Evolutionary conservation across 495 filamentous ascomycete genomes (phyloP).

Genomic region (Penicillium salamii): DNA sequence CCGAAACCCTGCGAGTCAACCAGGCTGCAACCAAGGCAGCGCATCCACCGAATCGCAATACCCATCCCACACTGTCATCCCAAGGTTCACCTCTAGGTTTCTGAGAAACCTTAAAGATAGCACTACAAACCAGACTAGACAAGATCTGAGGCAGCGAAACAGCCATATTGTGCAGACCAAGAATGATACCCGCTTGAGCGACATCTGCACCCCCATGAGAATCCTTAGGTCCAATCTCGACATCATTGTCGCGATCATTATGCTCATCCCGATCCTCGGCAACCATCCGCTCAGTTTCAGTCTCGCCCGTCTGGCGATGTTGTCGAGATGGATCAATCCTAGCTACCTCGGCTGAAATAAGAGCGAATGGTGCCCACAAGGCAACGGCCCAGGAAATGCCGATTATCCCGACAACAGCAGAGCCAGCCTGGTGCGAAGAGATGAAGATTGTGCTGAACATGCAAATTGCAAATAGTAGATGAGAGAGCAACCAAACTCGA

Average conservation of each 20-base stretch:
- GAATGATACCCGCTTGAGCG: conserved; percentile 77
- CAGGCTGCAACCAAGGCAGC: conserved; percentile 76
- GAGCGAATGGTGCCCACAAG: conserved; percentile 88
- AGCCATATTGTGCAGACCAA: conserved; percentile 91
- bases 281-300: conserved; percentile 7
- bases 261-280: conserved; percentile 4
- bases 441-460: conserved; percentile 84
- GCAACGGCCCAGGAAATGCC: conserved; percentile 88
- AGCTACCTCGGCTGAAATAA: conserved; percentile 83
- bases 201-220: conserved; percentile 27
- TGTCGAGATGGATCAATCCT: conserved; percentile 68
- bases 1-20: conserved; percentile 47
- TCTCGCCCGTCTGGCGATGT: conserved; percentile 30
- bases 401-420: conserved; percentile 69
- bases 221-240: conserved; percentile 26
- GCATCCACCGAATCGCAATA: conserved; percentile 75
- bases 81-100: conserved; percentile 78
- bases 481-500: conserved; percentile 78
- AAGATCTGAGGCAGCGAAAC: conserved; percentile 85
- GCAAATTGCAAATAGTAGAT: conserved; percentile 70
- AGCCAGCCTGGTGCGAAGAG: conserved; percentile 60
- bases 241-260: conserved; percentile 10
- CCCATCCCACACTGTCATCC: conserved; percentile 83
- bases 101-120: conserved; percentile 77
- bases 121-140: conserved; percentile 74